These are phyloP conservation scores for Russula emetica DNA, from an alignment of 768 basidiomycete genomes.

Conservation along the genomic window DNA sequence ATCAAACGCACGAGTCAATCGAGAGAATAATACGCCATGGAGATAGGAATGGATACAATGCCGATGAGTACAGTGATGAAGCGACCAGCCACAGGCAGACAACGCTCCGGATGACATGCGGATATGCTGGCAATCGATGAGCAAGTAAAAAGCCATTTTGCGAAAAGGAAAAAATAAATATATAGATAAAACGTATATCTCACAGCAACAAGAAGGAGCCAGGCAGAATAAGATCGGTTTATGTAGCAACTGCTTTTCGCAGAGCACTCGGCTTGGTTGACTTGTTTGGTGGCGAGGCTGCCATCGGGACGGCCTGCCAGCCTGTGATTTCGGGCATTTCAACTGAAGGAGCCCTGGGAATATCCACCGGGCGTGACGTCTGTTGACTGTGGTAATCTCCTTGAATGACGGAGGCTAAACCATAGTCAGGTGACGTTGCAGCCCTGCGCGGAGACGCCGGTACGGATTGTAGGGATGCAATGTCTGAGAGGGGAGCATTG, in stretches of 20 bases:
- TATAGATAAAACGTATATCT: constrained; percentile 29
- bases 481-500: constrained; percentile 65
- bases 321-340: constrained; percentile 36
- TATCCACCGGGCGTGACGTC: constrained; percentile 29
- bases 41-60: constrained; percentile 29
- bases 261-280: constrained; percentile 29
- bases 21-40: constrained; percentile 28
- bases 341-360: constrained; percentile 10
- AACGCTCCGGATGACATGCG: constrained; percentile 27
- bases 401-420: constrained; percentile 11
- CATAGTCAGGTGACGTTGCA: constrained; percentile 31
- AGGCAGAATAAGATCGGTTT: constrained; percentile 5
- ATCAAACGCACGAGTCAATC: constrained; percentile 16
- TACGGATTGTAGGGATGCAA: constrained; percentile 46
- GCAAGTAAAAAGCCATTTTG: constrained; percentile 26
- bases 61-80: constrained; percentile 29
- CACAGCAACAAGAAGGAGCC: constrained; percentile 22
- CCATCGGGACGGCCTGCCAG: constrained; percentile 36
- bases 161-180: constrained; percentile 25
- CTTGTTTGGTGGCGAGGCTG: constrained; percentile 30
- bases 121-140: constrained; percentile 24
- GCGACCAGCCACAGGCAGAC: constrained; percentile 26
- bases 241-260: constrained; percentile 32
- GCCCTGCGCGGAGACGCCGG: constrained; percentile 33
- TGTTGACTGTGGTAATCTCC: constrained; percentile 32